phyloP scores from a whole-genome alignment of 495 filamentous ascomycete species.

The Xylaria acuta region DNA sequence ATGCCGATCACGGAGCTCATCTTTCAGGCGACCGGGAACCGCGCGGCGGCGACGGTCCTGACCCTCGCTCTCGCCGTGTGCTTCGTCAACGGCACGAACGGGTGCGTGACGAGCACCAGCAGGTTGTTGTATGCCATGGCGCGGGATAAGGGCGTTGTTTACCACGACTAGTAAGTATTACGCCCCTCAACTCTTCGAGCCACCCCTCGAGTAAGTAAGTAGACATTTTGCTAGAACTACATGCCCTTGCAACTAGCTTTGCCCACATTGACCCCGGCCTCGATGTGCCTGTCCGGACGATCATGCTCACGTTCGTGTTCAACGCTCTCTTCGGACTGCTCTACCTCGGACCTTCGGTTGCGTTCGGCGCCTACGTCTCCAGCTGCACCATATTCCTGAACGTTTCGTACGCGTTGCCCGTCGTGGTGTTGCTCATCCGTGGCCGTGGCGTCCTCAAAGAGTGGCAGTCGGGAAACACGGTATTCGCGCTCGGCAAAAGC shows the following conservation, averaged over 20 bases:
- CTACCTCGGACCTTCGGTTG: constrained; percentile 43
- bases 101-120: constrained; percentile 58
- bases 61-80: constrained; percentile 45
- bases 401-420: constrained; percentile 43
- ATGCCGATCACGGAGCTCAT: constrained; percentile 56
- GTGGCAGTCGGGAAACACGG: constrained; percentile 31
- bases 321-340: constrained; percentile 45
- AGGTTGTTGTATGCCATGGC: constrained; percentile 62
- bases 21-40: constrained; percentile 41
- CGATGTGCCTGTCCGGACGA: constrained; percentile 43
- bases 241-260: constrained; percentile 33
- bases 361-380: constrained; percentile 43
- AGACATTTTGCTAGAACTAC: neutral
- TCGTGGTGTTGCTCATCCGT: constrained; percentile 39
- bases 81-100: constrained; percentile 47
- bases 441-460: constrained; percentile 34
- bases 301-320: constrained; percentile 42
- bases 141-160: constrained; percentile 62
- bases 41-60: constrained; percentile 40
- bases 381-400: constrained; percentile 46
- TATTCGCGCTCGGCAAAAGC: constrained; percentile 34
- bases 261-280: constrained; percentile 38
- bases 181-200: neutral
- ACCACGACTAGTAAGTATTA: constrained; percentile 46
- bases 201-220: neutral